phyloP scores from a whole-genome alignment of 345 rosid genomes.

The Nephelium lappaceum region DNA sequence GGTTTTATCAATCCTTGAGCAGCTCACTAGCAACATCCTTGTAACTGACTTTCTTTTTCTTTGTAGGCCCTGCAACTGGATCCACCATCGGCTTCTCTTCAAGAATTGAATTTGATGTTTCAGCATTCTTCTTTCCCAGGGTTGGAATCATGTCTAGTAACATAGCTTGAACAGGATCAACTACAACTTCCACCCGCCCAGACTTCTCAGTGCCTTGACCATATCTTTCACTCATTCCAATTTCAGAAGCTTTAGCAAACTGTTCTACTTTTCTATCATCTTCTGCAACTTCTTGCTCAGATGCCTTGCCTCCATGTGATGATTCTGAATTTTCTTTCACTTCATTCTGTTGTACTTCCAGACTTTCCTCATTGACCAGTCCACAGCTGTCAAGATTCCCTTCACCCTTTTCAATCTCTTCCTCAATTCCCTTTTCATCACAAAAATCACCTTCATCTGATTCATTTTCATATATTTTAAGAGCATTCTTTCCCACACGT shows the following conservation, averaged over 20 bases:
- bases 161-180: conserved; percentile 87
- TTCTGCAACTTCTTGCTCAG: conserved; percentile 31
- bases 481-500: conserved; percentile 52
- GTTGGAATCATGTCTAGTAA: conserved; percentile 82
- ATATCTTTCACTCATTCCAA: conserved; percentile 17
- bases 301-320: conserved; percentile 20
- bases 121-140: conserved; percentile 53
- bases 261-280: conserved; percentile 15
- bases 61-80: conserved; percentile 27
- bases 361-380: conserved; percentile 14
- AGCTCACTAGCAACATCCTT: conserved; percentile 66
- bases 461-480: conserved; percentile 50
- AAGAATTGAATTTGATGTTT: conserved; percentile 3
- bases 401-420: conserved; percentile 25
- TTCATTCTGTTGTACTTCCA: conserved; percentile 12
- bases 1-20: conserved; percentile 58
- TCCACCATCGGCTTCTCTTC: conserved; percentile 32
- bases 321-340: conserved; percentile 34
- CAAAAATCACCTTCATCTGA: conserved; percentile 50
- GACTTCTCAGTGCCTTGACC: conserved; percentile 19
- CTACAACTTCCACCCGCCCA: conserved; percentile 40
- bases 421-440: conserved; percentile 31
- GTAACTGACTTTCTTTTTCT: conserved; percentile 94
- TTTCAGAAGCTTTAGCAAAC: conserved; percentile 18
- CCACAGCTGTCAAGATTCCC: conserved; percentile 23